phyloP scores from a whole-genome alignment of 192 early-diverging fungal species.

The Backusella australiensis region DNA sequence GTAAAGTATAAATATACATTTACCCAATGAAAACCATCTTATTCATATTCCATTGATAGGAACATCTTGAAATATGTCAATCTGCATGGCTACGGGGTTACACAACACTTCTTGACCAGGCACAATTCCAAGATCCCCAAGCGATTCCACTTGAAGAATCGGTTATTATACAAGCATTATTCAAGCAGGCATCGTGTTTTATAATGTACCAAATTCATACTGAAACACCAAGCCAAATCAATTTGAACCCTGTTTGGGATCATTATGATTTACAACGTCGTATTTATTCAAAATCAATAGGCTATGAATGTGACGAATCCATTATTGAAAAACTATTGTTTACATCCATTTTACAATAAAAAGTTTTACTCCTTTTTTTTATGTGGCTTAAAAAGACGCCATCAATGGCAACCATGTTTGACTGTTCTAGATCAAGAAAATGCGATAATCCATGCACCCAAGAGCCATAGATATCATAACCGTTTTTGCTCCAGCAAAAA shows the following conservation, averaged over 20 bases:
- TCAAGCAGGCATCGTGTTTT: not conserved
- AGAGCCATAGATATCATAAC: conserved; percentile 45
- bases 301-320: not conserved
- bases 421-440: not conserved
- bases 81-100: not conserved
- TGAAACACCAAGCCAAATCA: not conserved
- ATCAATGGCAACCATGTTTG: not conserved
- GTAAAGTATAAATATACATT: not conserved
- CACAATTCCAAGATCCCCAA: not conserved
- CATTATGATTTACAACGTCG: not conserved
- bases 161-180: not conserved
- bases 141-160: not conserved
- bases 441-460: conserved; percentile 3
- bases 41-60: not conserved
- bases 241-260: not conserved
- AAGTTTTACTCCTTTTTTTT: not conserved
- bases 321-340: not conserved
- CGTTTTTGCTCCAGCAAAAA: conserved; percentile 36
- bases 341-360: not conserved
- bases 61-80: not conserved
- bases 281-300: not conserved
- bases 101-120: not conserved
- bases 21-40: not conserved
- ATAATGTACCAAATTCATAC: not conserved
- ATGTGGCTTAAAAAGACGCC: not conserved